Percentiles rank a stretch among this genome's conserved stretches.
phyloP scores from a whole-genome alignment of 2,329 filamentous ascomycete genomes.

The Ophiocordyceps camponoti-floridani region DNA sequence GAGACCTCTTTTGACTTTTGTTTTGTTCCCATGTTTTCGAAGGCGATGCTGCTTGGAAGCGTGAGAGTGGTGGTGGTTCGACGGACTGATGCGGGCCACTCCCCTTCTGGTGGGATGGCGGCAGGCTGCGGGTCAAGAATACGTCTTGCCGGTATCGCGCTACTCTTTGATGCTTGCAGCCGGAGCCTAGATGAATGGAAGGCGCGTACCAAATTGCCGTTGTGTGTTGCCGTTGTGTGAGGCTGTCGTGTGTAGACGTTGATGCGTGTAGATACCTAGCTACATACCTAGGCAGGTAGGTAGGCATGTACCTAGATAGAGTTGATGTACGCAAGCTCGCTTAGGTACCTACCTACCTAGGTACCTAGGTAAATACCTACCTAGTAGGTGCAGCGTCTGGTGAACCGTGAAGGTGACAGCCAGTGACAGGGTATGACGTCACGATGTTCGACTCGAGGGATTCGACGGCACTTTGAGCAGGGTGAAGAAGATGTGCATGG shows the following conservation, averaged over 20 bases:
- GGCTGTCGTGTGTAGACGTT: neutral
- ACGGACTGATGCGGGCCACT: slow-evolving; percentile 3
- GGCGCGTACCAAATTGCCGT: neutral
- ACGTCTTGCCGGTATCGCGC: slow-evolving; percentile 17
- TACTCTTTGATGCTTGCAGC: slow-evolving; percentile 14
- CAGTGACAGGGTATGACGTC: neutral
- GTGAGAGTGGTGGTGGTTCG: slow-evolving; percentile 1
- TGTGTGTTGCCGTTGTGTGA: no score
- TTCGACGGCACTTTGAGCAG: no score
- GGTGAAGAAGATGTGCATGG: no score
- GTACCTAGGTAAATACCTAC: neutral
- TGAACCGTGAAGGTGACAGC: neutral
- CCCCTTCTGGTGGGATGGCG: neutral
- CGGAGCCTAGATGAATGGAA: slow-evolving; percentile 15
- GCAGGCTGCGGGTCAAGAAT: slow-evolving; percentile 12
- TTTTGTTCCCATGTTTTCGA: slow-evolving; percentile 3
- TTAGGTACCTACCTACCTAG: no score
- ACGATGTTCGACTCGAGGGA: no score
- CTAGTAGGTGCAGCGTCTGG: no score
- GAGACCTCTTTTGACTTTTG: slow-evolving; percentile 8
- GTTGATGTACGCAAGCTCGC: no score
- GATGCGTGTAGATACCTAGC: neutral
- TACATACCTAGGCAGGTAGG: neutral
- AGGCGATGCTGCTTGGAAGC: neutral
- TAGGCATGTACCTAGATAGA: no score